These are phyloP conservation scores for Scleroderma bovista DNA, from an alignment of 768 basidiomycete genomes.

Conservation along the genomic window DNA sequence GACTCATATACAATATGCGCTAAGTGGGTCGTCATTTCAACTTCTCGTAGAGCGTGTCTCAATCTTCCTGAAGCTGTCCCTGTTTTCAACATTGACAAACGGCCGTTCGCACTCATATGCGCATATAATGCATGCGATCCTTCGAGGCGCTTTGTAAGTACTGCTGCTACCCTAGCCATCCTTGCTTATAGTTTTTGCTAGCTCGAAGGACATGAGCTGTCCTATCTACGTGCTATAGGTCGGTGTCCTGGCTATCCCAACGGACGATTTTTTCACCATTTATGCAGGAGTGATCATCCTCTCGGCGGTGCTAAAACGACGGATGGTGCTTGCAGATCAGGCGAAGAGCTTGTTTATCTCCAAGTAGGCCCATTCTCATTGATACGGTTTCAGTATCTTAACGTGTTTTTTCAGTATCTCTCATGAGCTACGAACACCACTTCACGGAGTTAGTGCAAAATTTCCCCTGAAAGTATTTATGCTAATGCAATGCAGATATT, in stretches of 20 bases:
- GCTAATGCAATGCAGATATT: conserved; percentile 50
- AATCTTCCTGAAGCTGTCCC: conserved; percentile 60
- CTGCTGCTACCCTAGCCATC: neutral
- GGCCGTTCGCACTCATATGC: conserved; percentile 85
- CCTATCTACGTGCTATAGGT: conserved; percentile 90
- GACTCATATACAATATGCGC: conserved; percentile 74
- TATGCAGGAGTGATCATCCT: conserved; percentile 78
- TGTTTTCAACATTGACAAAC: conserved; percentile 89
- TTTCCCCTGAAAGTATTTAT: neutral
- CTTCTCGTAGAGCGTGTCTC: conserved; percentile 3
- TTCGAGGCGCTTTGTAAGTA: conserved; percentile 69
- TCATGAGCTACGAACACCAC: conserved; percentile 84
- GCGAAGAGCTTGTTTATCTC: conserved; percentile 91
- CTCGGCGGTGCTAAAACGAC: conserved; percentile 84
- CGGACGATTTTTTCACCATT: conserved; percentile 2
- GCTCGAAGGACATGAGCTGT: conserved; percentile 87
- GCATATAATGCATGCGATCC: conserved; percentile 85
- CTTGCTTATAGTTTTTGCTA: conserved; percentile 25
- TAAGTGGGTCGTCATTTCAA: conserved; percentile 50
- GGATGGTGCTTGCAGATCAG: conserved; percentile 93
- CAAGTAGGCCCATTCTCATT: conserved; percentile 46
- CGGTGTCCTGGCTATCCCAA: conserved; percentile 1
- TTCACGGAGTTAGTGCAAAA: conserved; percentile 66
- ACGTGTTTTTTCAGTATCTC: conserved; percentile 61
- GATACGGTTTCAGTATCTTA: conserved; percentile 8